phyloP scores from a whole-genome alignment of 2,329 filamentous ascomycete species.

The Capronia coronata region DNA sequence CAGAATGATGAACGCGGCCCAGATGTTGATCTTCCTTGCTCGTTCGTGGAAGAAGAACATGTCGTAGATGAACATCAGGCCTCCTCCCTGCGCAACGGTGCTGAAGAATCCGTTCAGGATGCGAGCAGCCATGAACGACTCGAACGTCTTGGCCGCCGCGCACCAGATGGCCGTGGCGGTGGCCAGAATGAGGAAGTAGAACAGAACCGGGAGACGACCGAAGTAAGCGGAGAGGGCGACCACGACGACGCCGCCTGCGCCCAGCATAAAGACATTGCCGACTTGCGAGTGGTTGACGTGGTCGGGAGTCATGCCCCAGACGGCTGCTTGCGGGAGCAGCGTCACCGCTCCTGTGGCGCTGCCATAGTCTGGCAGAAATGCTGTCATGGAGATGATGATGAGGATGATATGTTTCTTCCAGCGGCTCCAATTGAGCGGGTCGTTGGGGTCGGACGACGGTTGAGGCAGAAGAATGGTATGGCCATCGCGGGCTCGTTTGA shows the following conservation, averaged over 20 bases:
- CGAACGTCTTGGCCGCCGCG: slow-evolving; percentile 34
- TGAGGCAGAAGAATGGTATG: slow-evolving; percentile 41
- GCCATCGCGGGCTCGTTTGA: slow-evolving; percentile 34
- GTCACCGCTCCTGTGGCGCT: slow-evolving; percentile 39
- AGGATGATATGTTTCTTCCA: slow-evolving; percentile 35
- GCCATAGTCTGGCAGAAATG: slow-evolving; percentile 41
- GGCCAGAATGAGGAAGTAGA: slow-evolving; percentile 35
- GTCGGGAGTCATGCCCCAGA: slow-evolving; percentile 37
- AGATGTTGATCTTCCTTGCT: slow-evolving; percentile 38
- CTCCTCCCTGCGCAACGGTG: slow-evolving; percentile 38
- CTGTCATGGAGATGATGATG: slow-evolving; percentile 35
- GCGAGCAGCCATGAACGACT: slow-evolving; percentile 39
- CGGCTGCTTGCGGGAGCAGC: slow-evolving; percentile 35
- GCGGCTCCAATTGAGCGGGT: slow-evolving; percentile 37
- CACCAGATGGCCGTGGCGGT: slow-evolving; percentile 38
- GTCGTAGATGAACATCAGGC: slow-evolving; percentile 41
- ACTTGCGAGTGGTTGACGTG: slow-evolving; percentile 38
- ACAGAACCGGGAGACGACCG: slow-evolving; percentile 41
- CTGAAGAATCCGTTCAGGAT: slow-evolving; percentile 44
- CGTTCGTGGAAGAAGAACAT: slow-evolving; percentile 40
- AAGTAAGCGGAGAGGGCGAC: slow-evolving; percentile 40
- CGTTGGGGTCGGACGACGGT: slow-evolving; percentile 36
- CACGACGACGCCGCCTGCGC: slow-evolving; percentile 37
- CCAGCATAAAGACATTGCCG: slow-evolving; percentile 42
- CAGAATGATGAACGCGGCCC: slow-evolving; percentile 35